Percentiles rank a stretch among this genome's conserved stretches.
Conservation (phyloP, 345 rosid genomes). For the Camelina hispida region DNA sequence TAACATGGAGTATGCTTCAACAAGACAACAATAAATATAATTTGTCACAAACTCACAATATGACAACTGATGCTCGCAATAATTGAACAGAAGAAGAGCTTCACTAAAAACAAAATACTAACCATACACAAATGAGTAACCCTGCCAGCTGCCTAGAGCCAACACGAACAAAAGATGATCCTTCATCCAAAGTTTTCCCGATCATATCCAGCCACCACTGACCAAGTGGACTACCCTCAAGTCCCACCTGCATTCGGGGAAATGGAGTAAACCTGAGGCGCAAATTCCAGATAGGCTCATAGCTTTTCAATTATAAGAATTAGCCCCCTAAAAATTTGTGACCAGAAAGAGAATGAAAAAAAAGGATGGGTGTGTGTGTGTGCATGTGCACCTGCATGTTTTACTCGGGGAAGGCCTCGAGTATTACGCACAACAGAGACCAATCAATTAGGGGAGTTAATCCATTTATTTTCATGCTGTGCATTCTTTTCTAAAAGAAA, state of each 20-base stretch:
- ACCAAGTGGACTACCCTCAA: slow-evolving; percentile 81
- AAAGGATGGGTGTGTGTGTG: neutral
- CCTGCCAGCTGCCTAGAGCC: slow-evolving; percentile 88
- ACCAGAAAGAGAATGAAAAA: slow-evolving; percentile 23
- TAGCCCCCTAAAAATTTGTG: neutral
- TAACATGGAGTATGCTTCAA: slow-evolving; percentile 9
- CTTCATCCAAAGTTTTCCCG: slow-evolving; percentile 71
- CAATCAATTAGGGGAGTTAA: slow-evolving; percentile 19
- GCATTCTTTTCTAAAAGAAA: slow-evolving; percentile 15
- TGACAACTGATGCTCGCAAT: slow-evolving; percentile 10
- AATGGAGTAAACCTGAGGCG: slow-evolving; percentile 14
- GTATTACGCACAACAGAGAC: slow-evolving; percentile 7
- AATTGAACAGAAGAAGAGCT: slow-evolving; percentile 17
- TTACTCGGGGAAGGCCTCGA: neutral
- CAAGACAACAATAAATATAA: neutral
- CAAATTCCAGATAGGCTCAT: slow-evolving; percentile 1
- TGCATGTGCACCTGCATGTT: slow-evolving; percentile 8
- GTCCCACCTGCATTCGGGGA: slow-evolving; percentile 61
- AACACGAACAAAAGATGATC: slow-evolving; percentile 69
- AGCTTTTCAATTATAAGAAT: neutral
- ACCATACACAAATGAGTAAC: slow-evolving; percentile 82
- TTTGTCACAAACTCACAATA: neutral
- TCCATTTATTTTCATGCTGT: neutral
- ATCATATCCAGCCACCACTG: slow-evolving; percentile 84
- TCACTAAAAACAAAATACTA: slow-evolving; percentile 22